Base-by-base conservation (phyloP, 2,329 filamentous ascomycete species). In the Colletotrichum eremochloae region DNA sequence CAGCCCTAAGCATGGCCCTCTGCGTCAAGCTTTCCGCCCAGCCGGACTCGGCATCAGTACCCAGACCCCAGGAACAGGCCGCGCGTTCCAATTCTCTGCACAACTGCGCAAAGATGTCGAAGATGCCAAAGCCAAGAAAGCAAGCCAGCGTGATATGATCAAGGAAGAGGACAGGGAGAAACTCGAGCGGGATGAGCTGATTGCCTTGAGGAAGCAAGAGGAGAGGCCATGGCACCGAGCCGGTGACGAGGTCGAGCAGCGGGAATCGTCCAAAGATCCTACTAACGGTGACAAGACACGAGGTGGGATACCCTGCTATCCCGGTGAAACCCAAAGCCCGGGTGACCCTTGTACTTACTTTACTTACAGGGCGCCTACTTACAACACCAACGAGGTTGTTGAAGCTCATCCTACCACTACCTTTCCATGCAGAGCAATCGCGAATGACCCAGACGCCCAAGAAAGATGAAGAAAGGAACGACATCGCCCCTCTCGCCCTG, bases 331-430 rank as follows among this genome's bases (percentile, higher is more conserved):
- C 20, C 38, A 36, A 33, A 1, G n/a, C 15, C 14, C n/a, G 14
- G 29, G 11, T 14, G 14, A 31, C 18, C 29, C 20, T 24, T 5
- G 12, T 46, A 24, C 55, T 72, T 11, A 72, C 48, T n/a, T 3
- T 15, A 1, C 12, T 8, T 8, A 7, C 8, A 86, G 93, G 94
- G 29, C 94, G 94, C 79, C 87, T 97, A 2, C 83, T 96, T 38
- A 95, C 93, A 0, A 97, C 94, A 0, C 94, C 94, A 0, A 94
- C 92, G 0, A 88, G 93, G 2, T 89, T 96, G 69, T 87, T 97
- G 62, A 96, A 96, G 80, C 86, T 97, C 18, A 91, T 96, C 20
- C 85, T 97, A 0, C 94, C 94, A 0, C 86, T 97, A 36, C 86
- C 86, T 0, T 82, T 86, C 14, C 44, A 75, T 18, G 63, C 73